Evolutionary conservation across 257 asterid genomes (phyloP), one percentile per base, ranked within the genome.

Genomic region (Ocimum tenuiflorum): DNA sequence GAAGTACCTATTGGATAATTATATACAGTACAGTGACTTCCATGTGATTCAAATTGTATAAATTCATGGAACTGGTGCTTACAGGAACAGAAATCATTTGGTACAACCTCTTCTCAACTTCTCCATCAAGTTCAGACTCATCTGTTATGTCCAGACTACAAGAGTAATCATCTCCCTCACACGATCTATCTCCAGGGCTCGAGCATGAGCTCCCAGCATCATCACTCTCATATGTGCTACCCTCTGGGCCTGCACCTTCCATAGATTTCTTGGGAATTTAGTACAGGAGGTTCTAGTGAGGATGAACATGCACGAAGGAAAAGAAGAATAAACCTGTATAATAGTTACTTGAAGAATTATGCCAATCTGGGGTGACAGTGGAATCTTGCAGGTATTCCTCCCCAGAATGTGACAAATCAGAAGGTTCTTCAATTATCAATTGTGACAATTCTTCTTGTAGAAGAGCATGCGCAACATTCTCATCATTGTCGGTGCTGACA

Each of bases 111-210:
- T 82, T 90, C 80, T 79, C 86, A 56, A 94, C 95, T 83, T 90
- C 96, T 68, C 95, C 99, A 73, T 88, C 97, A 74, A 88, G 63
- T 65, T 86, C 95, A 65, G 74, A 78, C 76, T 88, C 95, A 69
- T 92, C 91, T 48, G 87, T 79, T 69, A 89, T 86, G 75, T 87
- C 97, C 85, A 92, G 70, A 42, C 73, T 62, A 66, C 74, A 81
- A 50, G 82, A 74, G 72, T 73, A 69, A 45, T 81, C 88, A 63
- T 89, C 89, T 67, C 74, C 94, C 36, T 85, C 89, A 29, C 72
- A 73, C 23, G 94, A 89, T 80, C 88, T 73, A 42, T 86, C 86
- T 55, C 81, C 92, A 69, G 90, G 87, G 71, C 95, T 88, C 41
- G 92, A 88, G 78, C 89, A 86, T 56, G 81, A 48, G 67, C 87